A percentile compares a stretch with the other conserved stretches of the same genome.
phyloP scores from a whole-genome alignment of 1,284 basidiomycete genomes.

The Puccinia brachypodii region DNA sequence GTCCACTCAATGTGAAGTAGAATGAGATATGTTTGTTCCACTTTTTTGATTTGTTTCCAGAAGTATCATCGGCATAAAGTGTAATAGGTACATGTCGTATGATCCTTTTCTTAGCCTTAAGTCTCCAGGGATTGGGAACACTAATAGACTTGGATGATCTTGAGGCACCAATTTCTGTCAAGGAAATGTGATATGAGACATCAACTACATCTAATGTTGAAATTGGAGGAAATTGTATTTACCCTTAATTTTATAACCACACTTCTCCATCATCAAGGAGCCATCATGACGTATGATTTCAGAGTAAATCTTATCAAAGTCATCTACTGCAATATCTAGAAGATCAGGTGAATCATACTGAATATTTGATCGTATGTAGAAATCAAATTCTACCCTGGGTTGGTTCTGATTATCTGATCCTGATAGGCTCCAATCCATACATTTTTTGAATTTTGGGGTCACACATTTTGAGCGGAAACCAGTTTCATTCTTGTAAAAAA shows the following conservation, averaged over 20 bases:
- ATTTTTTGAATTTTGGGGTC: not conserved
- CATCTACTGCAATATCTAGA: not conserved
- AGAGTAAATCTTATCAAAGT: not conserved
- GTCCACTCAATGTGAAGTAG: constrained; percentile 57
- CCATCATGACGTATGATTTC: not conserved
- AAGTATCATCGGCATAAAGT: constrained; percentile 61
- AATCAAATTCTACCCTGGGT: too few relatives aligned
- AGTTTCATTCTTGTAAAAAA: not conserved
- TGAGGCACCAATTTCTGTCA: not conserved
- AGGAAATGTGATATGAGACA: not conserved
- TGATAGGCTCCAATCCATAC: too few relatives aligned
- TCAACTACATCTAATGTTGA: not conserved
- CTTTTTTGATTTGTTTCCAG: too few relatives aligned
- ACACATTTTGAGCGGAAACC: not conserved
- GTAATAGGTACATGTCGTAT: constrained; percentile 56
- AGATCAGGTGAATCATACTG: not conserved
- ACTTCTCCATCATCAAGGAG: not conserved
- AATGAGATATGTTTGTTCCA: too few relatives aligned
- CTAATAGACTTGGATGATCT: not conserved
- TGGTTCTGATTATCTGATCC: too few relatives aligned
- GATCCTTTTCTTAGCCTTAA: constrained; percentile 4
- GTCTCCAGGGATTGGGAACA: constrained; percentile 43
- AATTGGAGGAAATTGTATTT: not conserved
- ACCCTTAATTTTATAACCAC: not conserved
- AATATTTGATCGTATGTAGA: not conserved